Conservation (phyloP, 2,329 filamentous ascomycete genomes). For the Exophiala sp. region DNA sequence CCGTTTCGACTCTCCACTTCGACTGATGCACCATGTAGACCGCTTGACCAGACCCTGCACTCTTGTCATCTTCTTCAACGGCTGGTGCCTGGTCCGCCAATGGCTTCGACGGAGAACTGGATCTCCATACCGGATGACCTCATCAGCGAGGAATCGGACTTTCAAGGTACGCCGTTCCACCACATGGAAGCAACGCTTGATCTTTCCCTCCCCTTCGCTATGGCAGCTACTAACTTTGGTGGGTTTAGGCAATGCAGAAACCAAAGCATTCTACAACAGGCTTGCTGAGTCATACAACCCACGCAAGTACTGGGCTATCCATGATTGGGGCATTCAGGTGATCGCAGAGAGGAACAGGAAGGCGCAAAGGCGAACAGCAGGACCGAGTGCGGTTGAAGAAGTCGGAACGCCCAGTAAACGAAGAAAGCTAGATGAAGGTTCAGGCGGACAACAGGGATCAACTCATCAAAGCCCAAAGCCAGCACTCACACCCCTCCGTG, state of each 20-base stretch:
- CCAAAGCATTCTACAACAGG: slow-evolving; percentile 47
- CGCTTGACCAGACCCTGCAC: not conserved
- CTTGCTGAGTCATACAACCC: slow-evolving; percentile 52
- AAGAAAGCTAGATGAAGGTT: not conserved
- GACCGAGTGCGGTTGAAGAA: not conserved
- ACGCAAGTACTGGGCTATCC: slow-evolving; percentile 47
- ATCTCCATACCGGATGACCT: slow-evolving; percentile 25
- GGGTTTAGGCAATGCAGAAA: slow-evolving; percentile 54
- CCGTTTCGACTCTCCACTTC: not conserved
- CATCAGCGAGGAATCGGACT: slow-evolving; percentile 44
- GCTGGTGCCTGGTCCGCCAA: not conserved
- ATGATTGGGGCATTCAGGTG: slow-evolving; percentile 23
- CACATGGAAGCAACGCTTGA: too few relatives aligned
- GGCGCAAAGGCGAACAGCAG: slow-evolving; percentile 5
- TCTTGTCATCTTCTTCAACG: too few relatives aligned
- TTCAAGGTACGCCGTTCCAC: slow-evolving; percentile 37
- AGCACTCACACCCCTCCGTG: not conserved
- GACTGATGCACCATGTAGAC: not conserved
- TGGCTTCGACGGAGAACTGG: not conserved
- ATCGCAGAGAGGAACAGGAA: slow-evolving; percentile 11
- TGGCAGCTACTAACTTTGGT: not conserved
- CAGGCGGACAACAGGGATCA: too few relatives aligned
- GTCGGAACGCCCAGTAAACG: not conserved
- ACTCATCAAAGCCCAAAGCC: too few relatives aligned
- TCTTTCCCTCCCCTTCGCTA: not conserved